These are phyloP conservation scores for Neopestalotiopsis rosae DNA, from an alignment of 2,329 filamentous ascomycete species.

Conservation along the genomic window DNA sequence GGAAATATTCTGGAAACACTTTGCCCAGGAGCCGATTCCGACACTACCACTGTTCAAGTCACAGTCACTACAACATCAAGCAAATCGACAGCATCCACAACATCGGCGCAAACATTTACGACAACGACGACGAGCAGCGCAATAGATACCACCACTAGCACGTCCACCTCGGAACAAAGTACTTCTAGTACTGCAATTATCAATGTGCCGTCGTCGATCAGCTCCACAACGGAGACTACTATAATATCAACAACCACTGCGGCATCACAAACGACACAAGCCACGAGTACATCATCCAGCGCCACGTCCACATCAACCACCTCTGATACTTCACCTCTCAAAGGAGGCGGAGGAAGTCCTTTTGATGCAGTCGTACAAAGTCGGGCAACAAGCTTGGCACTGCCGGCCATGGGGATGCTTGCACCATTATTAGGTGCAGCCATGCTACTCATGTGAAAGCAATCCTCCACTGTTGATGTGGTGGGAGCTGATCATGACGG, in stretches of 20 bases:
- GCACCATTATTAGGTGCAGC: slow-evolving; percentile 10
- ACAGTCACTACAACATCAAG: slow-evolving; percentile 16
- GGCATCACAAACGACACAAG: slow-evolving; percentile 4
- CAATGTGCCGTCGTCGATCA: neutral
- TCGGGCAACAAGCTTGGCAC: slow-evolving; percentile 6
- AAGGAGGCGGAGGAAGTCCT: slow-evolving; percentile 29
- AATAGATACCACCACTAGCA: neutral
- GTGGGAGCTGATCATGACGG: neutral
- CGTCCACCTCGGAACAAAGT: neutral
- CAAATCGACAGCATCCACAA: neutral
- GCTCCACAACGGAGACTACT: neutral
- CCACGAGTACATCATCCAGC: slow-evolving; percentile 1
- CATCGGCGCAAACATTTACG: neutral
- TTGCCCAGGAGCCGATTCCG: slow-evolving; percentile 16
- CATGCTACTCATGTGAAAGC: slow-evolving; percentile 16
- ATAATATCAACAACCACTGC: slow-evolving; percentile 1
- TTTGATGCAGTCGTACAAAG: slow-evolving; percentile 24
- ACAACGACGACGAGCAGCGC: slow-evolving; percentile 11
- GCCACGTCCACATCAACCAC: neutral
- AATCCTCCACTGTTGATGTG: neutral
- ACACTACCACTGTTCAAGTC: slow-evolving; percentile 16
- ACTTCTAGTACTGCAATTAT: neutral
- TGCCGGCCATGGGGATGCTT: neutral
- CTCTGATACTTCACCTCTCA: neutral
- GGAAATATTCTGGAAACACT: slow-evolving; percentile 16